These are phyloP conservation scores for Tetrahymena elliotti DNA, from an alignment of 73 alveolate species.

Conservation along the genomic window DNA sequence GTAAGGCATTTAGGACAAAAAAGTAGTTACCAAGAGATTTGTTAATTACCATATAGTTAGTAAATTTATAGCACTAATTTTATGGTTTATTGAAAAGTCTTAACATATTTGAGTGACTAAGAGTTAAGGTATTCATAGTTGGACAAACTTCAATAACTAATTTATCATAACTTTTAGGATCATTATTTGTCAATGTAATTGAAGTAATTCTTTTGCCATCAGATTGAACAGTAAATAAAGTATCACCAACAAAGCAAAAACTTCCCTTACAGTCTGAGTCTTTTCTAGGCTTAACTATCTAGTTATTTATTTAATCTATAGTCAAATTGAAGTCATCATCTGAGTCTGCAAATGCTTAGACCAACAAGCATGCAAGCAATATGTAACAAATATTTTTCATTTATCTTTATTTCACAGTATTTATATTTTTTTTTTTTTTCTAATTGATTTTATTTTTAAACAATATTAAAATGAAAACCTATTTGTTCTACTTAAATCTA, in stretches of 20 bases:
- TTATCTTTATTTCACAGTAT: too few relatives aligned
- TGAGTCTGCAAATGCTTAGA: background rate
- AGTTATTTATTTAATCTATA: background rate
- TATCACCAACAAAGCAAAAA: background rate
- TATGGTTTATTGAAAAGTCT: background rate
- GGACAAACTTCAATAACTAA: background rate
- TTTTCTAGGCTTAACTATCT: background rate
- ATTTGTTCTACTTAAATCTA: too few relatives aligned
- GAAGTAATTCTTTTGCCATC: background rate
- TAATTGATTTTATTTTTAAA: too few relatives aligned
- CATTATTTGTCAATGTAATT: background rate
- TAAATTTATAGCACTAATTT: background rate
- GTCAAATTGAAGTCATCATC: background rate
- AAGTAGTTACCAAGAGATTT: background rate
- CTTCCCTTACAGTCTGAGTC: background rate
- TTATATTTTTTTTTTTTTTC: too few relatives aligned
- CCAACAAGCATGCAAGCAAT: background rate
- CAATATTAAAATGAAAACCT: too few relatives aligned
- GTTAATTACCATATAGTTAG: background rate
- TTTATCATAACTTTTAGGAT: background rate
- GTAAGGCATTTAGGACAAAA: background rate
- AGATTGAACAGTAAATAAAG: background rate
- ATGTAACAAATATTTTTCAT: background rate
- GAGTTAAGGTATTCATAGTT: background rate
- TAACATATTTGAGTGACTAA: background rate